Conservation (phyloP, 2,329 filamentous ascomycete genomes). For the Aureobasidium melanogenum region DNA sequence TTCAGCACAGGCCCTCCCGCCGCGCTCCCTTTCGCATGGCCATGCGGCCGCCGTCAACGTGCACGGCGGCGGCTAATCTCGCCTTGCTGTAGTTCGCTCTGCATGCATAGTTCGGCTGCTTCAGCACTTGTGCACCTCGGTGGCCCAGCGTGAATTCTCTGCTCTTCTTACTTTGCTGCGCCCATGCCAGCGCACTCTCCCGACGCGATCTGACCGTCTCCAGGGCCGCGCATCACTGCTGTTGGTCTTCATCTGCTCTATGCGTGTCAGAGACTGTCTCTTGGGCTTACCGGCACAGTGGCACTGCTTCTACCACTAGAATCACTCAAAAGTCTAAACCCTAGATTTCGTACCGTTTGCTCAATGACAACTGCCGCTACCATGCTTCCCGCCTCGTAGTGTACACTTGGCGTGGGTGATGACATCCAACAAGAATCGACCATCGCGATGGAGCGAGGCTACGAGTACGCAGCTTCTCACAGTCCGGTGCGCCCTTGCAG, state of each 20-base stretch:
- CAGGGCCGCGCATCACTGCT: not conserved
- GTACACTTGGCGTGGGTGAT: conserved; percentile 3
- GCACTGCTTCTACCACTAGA: conserved; percentile 13
- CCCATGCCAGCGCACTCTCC: not conserved
- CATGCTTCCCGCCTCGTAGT: not conserved
- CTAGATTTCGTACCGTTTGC: conserved; percentile 12
- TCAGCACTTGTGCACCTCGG: not conserved
- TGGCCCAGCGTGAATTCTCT: not conserved
- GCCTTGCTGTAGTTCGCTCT: conserved; percentile 9
- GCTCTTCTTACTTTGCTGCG: not conserved
- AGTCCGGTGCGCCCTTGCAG: not conserved
- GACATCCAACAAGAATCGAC: conserved; percentile 4
- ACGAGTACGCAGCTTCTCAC: not conserved
- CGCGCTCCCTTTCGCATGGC: conserved; percentile 11
- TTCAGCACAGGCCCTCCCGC: conserved; percentile 10
- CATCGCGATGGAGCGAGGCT: not conserved
- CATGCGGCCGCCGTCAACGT: conserved; percentile 5
- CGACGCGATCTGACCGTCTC: not conserved
- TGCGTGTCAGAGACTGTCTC: not conserved
- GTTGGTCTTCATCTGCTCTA: not conserved
- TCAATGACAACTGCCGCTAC: conserved; percentile 10
- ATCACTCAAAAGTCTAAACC: conserved; percentile 11
- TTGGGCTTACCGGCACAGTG: conserved; percentile 7
- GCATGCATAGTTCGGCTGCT: conserved; percentile 11
- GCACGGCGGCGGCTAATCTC: conserved; percentile 11